Percentiles rank a stretch among this genome's conserved stretches.
These are phyloP conservation scores for Cytospora leucostoma DNA, from an alignment of 2,329 filamentous ascomycete species.

Conservation along the genomic window DNA sequence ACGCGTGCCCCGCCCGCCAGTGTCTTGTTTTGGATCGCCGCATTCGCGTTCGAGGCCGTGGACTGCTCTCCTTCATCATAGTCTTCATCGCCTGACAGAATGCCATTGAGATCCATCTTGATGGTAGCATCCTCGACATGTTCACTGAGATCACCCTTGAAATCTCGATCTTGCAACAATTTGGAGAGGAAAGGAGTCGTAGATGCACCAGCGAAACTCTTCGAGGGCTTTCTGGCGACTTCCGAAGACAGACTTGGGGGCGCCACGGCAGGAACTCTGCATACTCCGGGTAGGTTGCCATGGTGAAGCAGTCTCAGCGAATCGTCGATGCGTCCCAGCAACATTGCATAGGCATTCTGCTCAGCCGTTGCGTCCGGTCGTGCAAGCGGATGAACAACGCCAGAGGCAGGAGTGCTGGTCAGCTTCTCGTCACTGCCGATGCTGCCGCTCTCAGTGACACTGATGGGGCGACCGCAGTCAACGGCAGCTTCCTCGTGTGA, in stretches of 20 bases:
- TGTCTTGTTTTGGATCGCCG: conserved; percentile 26
- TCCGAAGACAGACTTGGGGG: conserved; percentile 30
- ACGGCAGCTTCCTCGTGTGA: conserved; percentile 93
- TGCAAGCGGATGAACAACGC: conserved; percentile 64
- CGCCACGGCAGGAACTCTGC: conserved; percentile 44
- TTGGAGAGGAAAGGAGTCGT: conserved; percentile 69
- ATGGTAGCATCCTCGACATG: conserved; percentile 61
- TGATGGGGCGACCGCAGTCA: conserved; percentile 80
- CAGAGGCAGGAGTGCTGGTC: conserved; percentile 39
- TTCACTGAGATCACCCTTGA: conserved; percentile 60
- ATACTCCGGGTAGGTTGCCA: conserved; percentile 53
- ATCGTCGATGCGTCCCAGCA: conserved; percentile 55
- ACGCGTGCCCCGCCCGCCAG: conserved; percentile 38
- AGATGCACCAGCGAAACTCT: conserved; percentile 54
- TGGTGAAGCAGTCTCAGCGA: conserved; percentile 55
- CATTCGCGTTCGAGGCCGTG: conserved; percentile 31
- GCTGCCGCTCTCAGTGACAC: conserved; percentile 61
- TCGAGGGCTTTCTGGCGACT: conserved; percentile 35
- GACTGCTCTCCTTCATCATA: conserved; percentile 50
- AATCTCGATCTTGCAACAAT: conserved; percentile 62
- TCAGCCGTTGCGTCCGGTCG: conserved; percentile 57
- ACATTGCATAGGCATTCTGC: conserved; percentile 52
- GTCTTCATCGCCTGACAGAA: conserved; percentile 56
- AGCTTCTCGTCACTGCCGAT: conserved; percentile 47
- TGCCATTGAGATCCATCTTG: conserved; percentile 51